phyloP scores from a whole-genome alignment of 352 stramenopile species.

The Phytophthora foliorum region DNA sequence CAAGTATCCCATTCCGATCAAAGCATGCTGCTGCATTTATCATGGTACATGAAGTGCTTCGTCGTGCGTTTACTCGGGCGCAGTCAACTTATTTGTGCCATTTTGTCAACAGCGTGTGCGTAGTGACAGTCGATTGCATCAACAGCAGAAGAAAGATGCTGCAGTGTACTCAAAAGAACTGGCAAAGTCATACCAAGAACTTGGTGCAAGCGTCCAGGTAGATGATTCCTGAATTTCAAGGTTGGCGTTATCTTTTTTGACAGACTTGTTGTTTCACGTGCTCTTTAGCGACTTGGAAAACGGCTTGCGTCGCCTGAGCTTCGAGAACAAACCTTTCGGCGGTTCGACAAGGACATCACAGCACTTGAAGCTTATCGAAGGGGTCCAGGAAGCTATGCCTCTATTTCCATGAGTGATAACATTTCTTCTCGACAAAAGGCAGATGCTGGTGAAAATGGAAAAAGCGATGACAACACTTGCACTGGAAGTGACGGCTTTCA shows the following conservation, averaged over 20 bases:
- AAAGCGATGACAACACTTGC: background rate
- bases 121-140: constrained; percentile 49
- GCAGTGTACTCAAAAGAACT: constrained; percentile 60
- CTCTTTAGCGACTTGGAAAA: constrained; percentile 41
- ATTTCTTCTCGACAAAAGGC: constrained; percentile 2
- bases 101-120: constrained; percentile 37
- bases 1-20: constrained; percentile 32
- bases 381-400: constrained; percentile 27
- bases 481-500: constrained; percentile 1
- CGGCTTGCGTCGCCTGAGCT: constrained; percentile 43
- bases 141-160: constrained; percentile 32
- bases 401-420: background rate
- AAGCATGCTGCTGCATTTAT: constrained; percentile 50
- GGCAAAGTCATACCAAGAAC: constrained; percentile 59
- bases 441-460: background rate
- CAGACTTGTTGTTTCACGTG: background rate
- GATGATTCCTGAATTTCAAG: background rate
- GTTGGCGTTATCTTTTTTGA: background rate
- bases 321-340: constrained; percentile 41
- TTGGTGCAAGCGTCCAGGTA: constrained; percentile 51
- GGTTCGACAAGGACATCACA: constrained; percentile 35
- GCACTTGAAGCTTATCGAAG: constrained; percentile 46
- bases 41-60: constrained; percentile 21
- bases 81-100: background rate
- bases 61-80: background rate